Conservation (phyloP, 1,284 basidiomycete genomes). For the Dichomitus squalens region DNA sequence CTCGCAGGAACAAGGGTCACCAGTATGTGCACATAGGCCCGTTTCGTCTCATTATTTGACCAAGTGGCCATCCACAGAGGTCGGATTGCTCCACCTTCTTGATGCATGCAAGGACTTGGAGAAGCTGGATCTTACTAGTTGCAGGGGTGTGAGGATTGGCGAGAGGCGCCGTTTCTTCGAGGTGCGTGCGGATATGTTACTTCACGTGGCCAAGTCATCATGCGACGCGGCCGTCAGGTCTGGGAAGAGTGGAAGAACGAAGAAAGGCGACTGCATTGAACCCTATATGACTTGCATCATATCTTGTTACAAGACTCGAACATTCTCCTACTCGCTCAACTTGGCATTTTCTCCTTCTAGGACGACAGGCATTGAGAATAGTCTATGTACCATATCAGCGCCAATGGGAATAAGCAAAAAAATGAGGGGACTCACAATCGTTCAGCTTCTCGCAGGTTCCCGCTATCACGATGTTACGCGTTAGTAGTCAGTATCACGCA, state of each 20-base stretch:
- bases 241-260: constrained; percentile 43
- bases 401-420: not conserved
- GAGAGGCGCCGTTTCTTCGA: constrained; percentile 72
- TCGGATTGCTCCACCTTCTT: constrained; percentile 57
- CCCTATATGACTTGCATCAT: not conserved
- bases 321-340: too few species aligned
- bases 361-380: constrained; percentile 50
- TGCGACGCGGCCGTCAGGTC: constrained; percentile 34
- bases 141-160: constrained; percentile 58
- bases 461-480: constrained; percentile 7
- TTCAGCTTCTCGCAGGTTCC: constrained; percentile 45
- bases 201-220: not conserved
- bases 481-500: not conserved
- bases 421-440: constrained; percentile 38
- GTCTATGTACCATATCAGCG: constrained; percentile 29
- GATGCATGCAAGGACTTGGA: constrained; percentile 55
- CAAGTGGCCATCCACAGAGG: constrained; percentile 37
- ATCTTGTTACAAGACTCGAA: not conserved
- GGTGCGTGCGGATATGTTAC: constrained; percentile 35
- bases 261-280: not conserved
- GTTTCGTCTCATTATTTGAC: not conserved
- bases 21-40: constrained; percentile 30
- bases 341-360: not conserved
- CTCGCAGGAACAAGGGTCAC: constrained; percentile 62
- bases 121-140: constrained; percentile 64